A percentile compares a stretch with the other conserved stretches of the same genome.
phyloP scores from a whole-genome alignment of 805 yeast genomes.

The Ogataea nakhonphanomensis region DNA sequence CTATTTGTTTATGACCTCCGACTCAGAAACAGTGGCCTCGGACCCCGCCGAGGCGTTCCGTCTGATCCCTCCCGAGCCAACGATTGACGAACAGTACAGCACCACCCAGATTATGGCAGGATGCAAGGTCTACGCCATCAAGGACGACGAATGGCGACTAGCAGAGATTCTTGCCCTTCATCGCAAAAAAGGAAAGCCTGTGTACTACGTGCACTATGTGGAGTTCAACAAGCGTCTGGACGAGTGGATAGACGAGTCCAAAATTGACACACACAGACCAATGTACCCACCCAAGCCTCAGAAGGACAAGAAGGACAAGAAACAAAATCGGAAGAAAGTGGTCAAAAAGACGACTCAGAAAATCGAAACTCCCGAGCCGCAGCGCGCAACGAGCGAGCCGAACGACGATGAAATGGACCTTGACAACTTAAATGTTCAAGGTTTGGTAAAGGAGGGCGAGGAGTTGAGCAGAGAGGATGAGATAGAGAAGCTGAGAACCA shows the following conservation, averaged over 20 bases:
- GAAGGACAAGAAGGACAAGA: slow-evolving; percentile 28
- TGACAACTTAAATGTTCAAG: slow-evolving; percentile 83
- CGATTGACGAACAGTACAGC: slow-evolving; percentile 27
- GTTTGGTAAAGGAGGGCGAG: slow-evolving; percentile 58
- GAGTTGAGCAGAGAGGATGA: slow-evolving; percentile 86
- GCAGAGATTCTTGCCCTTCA: slow-evolving; percentile 86
- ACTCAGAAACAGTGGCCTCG: slow-evolving; percentile 26
- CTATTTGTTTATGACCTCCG: slow-evolving; percentile 25
- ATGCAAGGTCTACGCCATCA: slow-evolving; percentile 75
- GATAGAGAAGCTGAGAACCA: slow-evolving; percentile 82
- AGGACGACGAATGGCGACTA: slow-evolving; percentile 72
- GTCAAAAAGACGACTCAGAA: slow-evolving; percentile 12
- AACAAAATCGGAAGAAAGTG: slow-evolving; percentile 31
- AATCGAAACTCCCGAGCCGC: slow-evolving; percentile 11
- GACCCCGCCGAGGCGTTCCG: slow-evolving; percentile 29
- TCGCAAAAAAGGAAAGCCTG: slow-evolving; percentile 68
- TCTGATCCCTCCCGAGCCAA: slow-evolving; percentile 32
- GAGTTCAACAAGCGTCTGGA: slow-evolving; percentile 95
- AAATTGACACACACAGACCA: slow-evolving; percentile 70
- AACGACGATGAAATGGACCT: slow-evolving; percentile 74
- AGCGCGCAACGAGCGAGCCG: slow-evolving; percentile 10
- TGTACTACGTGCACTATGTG: slow-evolving; percentile 89
- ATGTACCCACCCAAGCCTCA: slow-evolving; percentile 66
- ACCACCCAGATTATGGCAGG: slow-evolving; percentile 62
- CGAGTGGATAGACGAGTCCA: slow-evolving; percentile 80